Conservation (phyloP, 164 flowering plant species). For the Chloranthus sessilifolius region DNA sequence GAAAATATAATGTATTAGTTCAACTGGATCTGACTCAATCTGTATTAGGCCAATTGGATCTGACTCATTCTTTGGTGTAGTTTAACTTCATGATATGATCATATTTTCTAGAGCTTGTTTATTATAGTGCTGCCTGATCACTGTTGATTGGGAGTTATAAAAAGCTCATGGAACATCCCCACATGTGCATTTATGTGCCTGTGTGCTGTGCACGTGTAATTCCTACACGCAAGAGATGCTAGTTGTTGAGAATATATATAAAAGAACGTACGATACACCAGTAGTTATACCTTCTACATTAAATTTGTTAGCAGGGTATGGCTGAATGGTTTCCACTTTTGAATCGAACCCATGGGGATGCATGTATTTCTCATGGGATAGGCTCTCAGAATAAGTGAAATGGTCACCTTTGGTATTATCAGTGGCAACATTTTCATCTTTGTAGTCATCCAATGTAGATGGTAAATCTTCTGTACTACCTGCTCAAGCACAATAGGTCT, state of each 20-base stretch:
- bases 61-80: no score
- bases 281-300: constrained; percentile 37
- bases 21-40: no score
- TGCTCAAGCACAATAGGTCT: constrained; percentile 24
- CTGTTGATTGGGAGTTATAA: no score
- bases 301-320: constrained; percentile 27
- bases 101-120: no score
- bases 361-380: constrained; percentile 23
- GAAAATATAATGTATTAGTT: no score
- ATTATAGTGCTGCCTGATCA: no score
- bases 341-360: constrained; percentile 22
- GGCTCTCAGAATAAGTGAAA: constrained; percentile 24
- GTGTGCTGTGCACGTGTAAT: no score
- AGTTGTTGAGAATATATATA: neutral
- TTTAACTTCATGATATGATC: no score
- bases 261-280: neutral
- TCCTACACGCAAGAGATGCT: no score
- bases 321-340: constrained; percentile 27
- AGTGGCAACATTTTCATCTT: constrained; percentile 28
- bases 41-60: no score
- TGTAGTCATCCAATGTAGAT: constrained; percentile 30
- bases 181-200: no score
- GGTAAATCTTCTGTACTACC: constrained; percentile 65
- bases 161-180: no score
- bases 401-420: constrained; percentile 25